These are phyloP conservation scores for Rostrohypoxylon terebratum DNA, from an alignment of 495 filamentous ascomycete species.

Conservation along the genomic window DNA sequence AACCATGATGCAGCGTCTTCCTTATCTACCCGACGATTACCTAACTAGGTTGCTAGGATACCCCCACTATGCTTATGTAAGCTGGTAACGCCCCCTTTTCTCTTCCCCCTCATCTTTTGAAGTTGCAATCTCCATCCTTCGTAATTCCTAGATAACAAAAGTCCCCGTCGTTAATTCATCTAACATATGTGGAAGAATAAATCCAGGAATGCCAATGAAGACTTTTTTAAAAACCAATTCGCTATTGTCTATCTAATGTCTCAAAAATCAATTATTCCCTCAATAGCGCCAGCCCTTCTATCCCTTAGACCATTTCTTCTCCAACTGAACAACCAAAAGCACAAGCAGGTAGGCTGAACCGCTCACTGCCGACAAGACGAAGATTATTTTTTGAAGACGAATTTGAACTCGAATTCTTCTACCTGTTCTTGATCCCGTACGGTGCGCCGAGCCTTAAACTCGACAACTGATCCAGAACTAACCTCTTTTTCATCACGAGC, in stretches of 20 bases:
- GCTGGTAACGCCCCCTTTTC: background rate
- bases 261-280: background rate
- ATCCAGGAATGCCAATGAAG: background rate
- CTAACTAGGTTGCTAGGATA: no score
- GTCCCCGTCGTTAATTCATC: background rate
- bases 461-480: background rate
- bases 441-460: background rate
- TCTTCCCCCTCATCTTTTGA: background rate
- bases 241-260: background rate
- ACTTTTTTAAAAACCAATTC: background rate
- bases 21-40: conserved; percentile 15
- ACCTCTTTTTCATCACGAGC: background rate
- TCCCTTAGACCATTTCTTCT: background rate
- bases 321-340: background rate
- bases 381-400: background rate
- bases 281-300: background rate
- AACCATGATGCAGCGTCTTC: conserved; percentile 11
- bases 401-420: background rate
- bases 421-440: background rate
- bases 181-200: background rate
- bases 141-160: background rate
- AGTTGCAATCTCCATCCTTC: background rate
- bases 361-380: background rate
- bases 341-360: background rate
- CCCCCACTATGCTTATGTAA: background rate